phyloP scores from a whole-genome alignment of 805 yeast species.

The Zygoascus flipseniorum region DNA sequence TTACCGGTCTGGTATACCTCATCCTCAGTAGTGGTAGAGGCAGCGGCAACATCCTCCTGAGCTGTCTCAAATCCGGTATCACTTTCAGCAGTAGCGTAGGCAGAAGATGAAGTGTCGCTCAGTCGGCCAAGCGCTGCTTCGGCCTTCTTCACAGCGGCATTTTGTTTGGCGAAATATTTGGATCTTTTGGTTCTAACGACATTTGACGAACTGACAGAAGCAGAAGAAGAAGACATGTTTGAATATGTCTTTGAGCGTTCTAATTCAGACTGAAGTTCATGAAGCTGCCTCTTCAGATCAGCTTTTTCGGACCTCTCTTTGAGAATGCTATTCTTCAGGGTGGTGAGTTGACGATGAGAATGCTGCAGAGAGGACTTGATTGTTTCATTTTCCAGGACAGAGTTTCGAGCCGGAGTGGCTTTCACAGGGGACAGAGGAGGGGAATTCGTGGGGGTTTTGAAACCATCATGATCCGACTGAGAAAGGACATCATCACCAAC shows the following conservation, averaged over 20 bases:
- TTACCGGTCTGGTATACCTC: slow-evolving; percentile 22
- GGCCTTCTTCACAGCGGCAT: slow-evolving; percentile 3
- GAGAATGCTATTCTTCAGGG: slow-evolving; percentile 43
- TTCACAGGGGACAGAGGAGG: slow-evolving; percentile 29
- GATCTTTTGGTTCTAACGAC: slow-evolving; percentile 9
- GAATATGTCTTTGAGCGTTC: neutral
- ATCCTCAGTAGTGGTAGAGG: slow-evolving; percentile 21
- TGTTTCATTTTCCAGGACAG: slow-evolving; percentile 54
- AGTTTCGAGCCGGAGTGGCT: slow-evolving; percentile 24
- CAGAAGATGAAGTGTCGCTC: neutral
- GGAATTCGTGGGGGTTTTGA: slow-evolving; percentile 21
- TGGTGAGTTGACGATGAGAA: slow-evolving; percentile 56
- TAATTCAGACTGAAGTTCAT: slow-evolving; percentile 22
- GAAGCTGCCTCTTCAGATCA: slow-evolving; percentile 26
- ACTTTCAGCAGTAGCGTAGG: slow-evolving; percentile 6
- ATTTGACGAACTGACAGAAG: neutral
- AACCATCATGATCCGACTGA: slow-evolving; percentile 11
- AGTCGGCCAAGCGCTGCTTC: slow-evolving; percentile 16
- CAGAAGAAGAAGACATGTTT: neutral
- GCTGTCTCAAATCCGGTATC: slow-evolving; percentile 24
- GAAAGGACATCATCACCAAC: neutral
- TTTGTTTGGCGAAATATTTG: slow-evolving; percentile 8
- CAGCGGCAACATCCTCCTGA: slow-evolving; percentile 15
- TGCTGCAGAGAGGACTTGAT: slow-evolving; percentile 53
- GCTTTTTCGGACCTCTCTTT: slow-evolving; percentile 37